Base-by-base conservation (phyloP, 768 basidiomycete genomes). In the Serendipita vermifera region DNA sequence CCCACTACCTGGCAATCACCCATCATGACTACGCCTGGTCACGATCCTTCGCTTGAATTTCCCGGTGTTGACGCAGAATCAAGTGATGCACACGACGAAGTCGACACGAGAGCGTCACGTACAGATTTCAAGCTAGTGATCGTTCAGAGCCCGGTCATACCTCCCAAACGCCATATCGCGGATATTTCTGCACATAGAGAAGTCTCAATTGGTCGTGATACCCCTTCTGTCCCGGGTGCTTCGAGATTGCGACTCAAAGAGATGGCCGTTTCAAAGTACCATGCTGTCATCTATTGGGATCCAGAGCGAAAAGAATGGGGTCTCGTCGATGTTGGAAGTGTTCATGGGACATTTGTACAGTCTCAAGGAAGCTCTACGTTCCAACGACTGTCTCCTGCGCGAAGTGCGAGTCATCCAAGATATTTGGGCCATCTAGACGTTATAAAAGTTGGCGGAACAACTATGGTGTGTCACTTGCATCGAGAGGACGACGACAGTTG, bases 281-380 rank as follows among this genome's bases (percentile, higher is more conserved):
- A 91, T 63, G 82, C 85, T 6, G 85, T 81, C 2, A 71, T 77
- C 1, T 90, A 78, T 64, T 87, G 81, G 82, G 81, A 87, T 64
- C 69, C 70, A 32, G 66, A 67, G 27, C 72, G 77, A 55, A 65
- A 68, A 13, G 76, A 78, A 57, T 90, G 87, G 87, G 75, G 77
- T 2, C 69, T 86, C 29, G 85, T 88, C 7, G 88, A 91, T 65
- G 85, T 85, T 81, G 88, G 85, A 7, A 86, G 84, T 54, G 83
- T 81, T 66, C 88, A 91, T 60, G 88, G 88, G 3, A 89, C 87
- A 0, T 89, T 81, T 65, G 56, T 86, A 57, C 68, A 66, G n/a
- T 62, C 65, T 17, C 55, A 59, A 27, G 60, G 64, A 17, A 59
- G 64, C 31, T 29, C 32, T 24, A 22, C 22, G 29, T n/a, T 35